A percentile compares a stretch with the other conserved stretches of the same genome.
These are phyloP conservation scores for Aschersonia sp. DNA, from an alignment of 2,329 filamentous ascomycete species.

Conservation along the genomic window DNA sequence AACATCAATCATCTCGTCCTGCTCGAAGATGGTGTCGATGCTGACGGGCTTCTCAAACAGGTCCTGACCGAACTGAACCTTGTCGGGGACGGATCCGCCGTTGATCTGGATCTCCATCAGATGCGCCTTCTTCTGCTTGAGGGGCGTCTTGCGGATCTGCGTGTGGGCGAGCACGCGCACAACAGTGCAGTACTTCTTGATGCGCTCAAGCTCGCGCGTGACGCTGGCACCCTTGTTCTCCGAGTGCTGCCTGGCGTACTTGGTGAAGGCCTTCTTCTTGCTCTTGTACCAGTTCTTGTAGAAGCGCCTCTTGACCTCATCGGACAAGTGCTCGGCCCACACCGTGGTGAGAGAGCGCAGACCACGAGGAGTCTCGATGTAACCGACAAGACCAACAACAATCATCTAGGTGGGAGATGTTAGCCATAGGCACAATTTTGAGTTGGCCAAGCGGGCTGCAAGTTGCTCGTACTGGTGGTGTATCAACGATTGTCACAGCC, in stretches of 20 bases:
- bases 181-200: conserved; percentile 99
- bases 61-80: conserved; percentile 88
- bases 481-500: conserved; percentile 78
- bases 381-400: conserved; percentile 98
- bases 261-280: conserved; percentile 99
- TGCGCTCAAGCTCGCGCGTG: conserved; percentile 96
- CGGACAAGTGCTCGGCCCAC: conserved; percentile 98
- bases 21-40: conserved; percentile 90
- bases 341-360: conserved; percentile 98
- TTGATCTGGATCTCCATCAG: conserved; percentile 99
- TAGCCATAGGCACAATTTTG: conserved; percentile 46
- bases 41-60: conserved; percentile 99
- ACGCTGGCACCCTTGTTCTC: conserved; percentile 82
- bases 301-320: conserved; percentile 98
- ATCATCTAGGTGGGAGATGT: conserved; percentile 72
- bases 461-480: conserved; percentile 86
- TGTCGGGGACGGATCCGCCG: conserved; percentile 88
- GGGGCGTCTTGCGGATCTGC: conserved; percentile 95
- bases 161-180: conserved; percentile 98
- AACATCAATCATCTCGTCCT: conserved; percentile 98
- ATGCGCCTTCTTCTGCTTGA: conserved; percentile 99
- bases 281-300: conserved; percentile 99
- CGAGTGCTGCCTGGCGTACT: conserved; percentile 99
- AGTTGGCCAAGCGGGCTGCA: conserved; percentile 60
- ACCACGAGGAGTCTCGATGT: conserved; percentile 99